These are phyloP conservation scores for Gloeophyllum trabeum DNA, from an alignment of 768 basidiomycete genomes.

Conservation along the genomic window DNA sequence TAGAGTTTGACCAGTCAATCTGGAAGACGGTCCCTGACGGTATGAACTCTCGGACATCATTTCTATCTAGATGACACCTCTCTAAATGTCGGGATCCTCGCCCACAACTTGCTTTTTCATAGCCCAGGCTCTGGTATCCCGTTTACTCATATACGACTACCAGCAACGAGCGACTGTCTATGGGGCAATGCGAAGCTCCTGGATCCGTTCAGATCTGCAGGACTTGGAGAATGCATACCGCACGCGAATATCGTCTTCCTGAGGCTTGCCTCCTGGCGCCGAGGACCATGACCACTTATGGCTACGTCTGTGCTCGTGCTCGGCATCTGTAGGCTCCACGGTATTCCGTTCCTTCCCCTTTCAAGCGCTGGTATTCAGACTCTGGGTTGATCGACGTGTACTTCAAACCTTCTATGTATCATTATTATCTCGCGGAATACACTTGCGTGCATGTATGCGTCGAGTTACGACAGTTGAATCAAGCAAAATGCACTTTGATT, in stretches of 20 bases:
- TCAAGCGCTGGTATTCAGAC: too few species aligned
- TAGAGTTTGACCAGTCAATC: conserved; percentile 40
- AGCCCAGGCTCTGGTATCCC: conserved; percentile 50
- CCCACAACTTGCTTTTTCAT: background rate
- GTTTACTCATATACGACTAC: conserved; percentile 51
- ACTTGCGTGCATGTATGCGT: too few species aligned
- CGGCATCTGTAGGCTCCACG: too few species aligned
- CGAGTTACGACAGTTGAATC: too few species aligned
- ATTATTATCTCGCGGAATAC: too few species aligned
- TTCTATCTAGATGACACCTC: background rate
- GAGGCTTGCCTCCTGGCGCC: too few species aligned
- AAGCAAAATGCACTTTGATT: too few species aligned
- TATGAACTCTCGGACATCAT: conserved; percentile 18
- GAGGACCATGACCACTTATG: too few species aligned
- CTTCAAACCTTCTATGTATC: too few species aligned
- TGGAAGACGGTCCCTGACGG: conserved; percentile 55
- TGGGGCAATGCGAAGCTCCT: conserved; percentile 45
- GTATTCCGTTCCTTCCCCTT: too few species aligned
- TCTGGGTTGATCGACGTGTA: too few species aligned
- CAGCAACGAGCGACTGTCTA: conserved; percentile 50
- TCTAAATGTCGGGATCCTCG: background rate
- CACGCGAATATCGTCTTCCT: conserved; percentile 29
- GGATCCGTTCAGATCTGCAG: conserved; percentile 55
- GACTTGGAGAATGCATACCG: conserved; percentile 53
- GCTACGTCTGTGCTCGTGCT: too few species aligned